phyloP scores from a whole-genome alignment of 2,329 filamentous ascomycete species.

The Talaromyces sp. region DNA sequence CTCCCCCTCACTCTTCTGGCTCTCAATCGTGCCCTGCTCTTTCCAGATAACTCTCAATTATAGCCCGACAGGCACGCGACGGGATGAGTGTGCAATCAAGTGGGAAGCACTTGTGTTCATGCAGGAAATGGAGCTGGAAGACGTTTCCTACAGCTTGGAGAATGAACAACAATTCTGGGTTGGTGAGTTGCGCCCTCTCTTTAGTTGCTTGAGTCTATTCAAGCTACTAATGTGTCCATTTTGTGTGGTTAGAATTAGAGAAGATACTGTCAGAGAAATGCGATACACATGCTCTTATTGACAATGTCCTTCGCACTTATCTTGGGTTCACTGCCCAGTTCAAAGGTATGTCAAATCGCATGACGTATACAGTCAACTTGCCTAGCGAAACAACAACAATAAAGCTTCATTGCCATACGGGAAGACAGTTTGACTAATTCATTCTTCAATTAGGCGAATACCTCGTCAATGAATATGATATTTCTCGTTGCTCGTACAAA shows the following conservation, averaged over 20 bases:
- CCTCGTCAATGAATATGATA: conserved; percentile 71
- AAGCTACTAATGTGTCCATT: neutral
- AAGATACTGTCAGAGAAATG: conserved; percentile 60
- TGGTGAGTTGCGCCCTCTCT: conserved; percentile 53
- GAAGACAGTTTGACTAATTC: conserved; percentile 2
- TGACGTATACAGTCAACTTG: neutral
- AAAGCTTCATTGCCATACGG: neutral
- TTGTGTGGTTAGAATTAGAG: conserved; percentile 56
- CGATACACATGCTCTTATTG: conserved; percentile 65
- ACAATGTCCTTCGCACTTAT: conserved; percentile 82
- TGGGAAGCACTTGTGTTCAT: conserved; percentile 28
- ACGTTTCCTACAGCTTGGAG: conserved; percentile 67
- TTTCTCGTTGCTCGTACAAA: conserved; percentile 74
- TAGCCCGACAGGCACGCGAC: conserved; percentile 25
- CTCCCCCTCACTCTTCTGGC: conserved; percentile 24
- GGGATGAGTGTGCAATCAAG: conserved; percentile 34
- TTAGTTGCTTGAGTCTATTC: no score
- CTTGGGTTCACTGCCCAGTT: conserved; percentile 72
- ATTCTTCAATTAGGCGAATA: conserved; percentile 57
- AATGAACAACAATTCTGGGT: conserved; percentile 86
- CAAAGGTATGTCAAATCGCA: conserved; percentile 51
- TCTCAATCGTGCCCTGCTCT: conserved; percentile 19
- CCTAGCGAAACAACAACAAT: neutral
- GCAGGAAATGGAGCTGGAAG: conserved; percentile 60
- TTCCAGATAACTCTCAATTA: conserved; percentile 17